Evolutionary conservation across 2,329 filamentous ascomycete genomes (phyloP).

Genomic region (Graphilbum ipis-grandicollis): DNA sequence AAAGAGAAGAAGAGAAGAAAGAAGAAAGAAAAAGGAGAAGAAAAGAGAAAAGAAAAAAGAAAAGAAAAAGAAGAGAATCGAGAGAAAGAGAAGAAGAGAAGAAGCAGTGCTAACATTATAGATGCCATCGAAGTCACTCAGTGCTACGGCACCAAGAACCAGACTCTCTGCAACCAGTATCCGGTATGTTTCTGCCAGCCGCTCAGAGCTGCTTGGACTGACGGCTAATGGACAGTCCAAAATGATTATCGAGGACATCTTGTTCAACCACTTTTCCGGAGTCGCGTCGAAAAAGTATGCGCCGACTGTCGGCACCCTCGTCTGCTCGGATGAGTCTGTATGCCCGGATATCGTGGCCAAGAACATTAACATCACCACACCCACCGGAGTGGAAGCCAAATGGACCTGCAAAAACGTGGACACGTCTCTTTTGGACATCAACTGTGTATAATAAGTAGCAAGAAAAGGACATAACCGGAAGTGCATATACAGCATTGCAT

Average conservation of each 20-base stretch:
- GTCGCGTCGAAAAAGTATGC: not conserved
- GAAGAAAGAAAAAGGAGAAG: no score
- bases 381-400: not conserved
- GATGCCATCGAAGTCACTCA: conserved; percentile 36
- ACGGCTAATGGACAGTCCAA: not conserved
- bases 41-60: no score
- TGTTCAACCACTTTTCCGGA: not conserved
- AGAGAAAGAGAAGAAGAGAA: no score
- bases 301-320: not conserved
- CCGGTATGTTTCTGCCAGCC: conserved; percentile 18
- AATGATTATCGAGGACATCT: not conserved
- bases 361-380: not conserved
- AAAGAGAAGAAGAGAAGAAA: no score
- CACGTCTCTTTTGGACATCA: not conserved
- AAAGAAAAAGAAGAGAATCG: no score
- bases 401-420: not conserved
- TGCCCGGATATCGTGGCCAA: not conserved
- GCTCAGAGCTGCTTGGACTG: not conserved
- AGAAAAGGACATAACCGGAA: no score
- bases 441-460: not conserved
- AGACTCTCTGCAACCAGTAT: conserved; percentile 40
- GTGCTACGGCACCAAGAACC: conserved; percentile 32
- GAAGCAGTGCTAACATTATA: not conserved
- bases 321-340: not conserved
- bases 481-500: no score